phyloP scores from a whole-genome alignment of 345 rosid species.

The Eucalyptus shirleyi region DNA sequence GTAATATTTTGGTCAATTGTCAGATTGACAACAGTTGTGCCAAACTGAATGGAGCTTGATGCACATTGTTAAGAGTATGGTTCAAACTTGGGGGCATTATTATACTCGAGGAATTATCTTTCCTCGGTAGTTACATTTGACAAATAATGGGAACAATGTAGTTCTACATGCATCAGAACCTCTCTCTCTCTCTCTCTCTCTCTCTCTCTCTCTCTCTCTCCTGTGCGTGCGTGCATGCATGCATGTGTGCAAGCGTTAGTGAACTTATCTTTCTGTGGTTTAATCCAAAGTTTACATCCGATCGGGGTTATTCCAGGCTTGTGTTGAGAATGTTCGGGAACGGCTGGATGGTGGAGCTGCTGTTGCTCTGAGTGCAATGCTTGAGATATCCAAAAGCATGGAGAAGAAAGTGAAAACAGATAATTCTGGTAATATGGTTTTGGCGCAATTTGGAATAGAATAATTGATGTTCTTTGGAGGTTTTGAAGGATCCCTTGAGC shows the following conservation, averaged over 20 bases:
- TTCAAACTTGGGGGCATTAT: background rate
- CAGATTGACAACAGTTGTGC: background rate
- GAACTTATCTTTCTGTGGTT: background rate
- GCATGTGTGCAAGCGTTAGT: background rate
- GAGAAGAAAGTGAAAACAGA: slow-evolving; percentile 63
- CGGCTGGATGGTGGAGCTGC: slow-evolving; percentile 61
- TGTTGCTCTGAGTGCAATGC: slow-evolving; percentile 63
- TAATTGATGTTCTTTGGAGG: background rate
- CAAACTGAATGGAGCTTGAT: background rate
- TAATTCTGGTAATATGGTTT: slow-evolving; percentile 40
- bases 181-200: background rate
- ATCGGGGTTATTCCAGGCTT: slow-evolving; percentile 17
- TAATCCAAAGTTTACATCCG: background rate
- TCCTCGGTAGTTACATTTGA: background rate
- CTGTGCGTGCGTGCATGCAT: too few species aligned
- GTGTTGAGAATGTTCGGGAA: slow-evolving; percentile 57
- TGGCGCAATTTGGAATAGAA: background rate
- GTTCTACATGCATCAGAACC: background rate
- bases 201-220: background rate
- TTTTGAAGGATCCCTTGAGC: background rate
- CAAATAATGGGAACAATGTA: background rate
- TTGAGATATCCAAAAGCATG: slow-evolving; percentile 54
- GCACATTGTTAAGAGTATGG: background rate
- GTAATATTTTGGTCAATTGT: background rate
- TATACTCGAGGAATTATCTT: background rate